Conservation (phyloP, 805 yeast genomes). For the baker's yeast (Saccharomyces cerevisiae) region DNA sequence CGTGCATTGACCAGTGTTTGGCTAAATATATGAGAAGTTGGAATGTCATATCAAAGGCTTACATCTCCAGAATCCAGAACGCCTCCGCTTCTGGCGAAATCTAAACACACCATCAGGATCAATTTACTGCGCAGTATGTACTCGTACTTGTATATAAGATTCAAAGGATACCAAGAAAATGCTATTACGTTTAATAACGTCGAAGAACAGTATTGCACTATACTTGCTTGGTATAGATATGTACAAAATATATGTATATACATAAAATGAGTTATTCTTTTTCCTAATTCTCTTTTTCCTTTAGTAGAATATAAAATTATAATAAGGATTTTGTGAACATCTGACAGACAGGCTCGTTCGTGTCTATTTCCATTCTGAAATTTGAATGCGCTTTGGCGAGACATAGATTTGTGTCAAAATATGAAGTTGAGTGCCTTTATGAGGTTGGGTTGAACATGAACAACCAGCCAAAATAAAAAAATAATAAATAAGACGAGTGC, state of each 20-base stretch:
- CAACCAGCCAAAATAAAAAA: neutral
- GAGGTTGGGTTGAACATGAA: neutral
- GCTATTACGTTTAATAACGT: neutral
- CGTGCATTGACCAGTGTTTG: conserved; percentile 69
- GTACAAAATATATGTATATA: neutral
- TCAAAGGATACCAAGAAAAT: neutral
- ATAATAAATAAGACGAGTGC: neutral
- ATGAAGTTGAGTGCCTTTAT: neutral
- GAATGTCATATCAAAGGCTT: conserved; percentile 74
- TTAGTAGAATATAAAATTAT: neutral
- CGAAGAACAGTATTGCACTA: neutral
- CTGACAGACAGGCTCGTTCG: neutral
- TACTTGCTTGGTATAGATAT: neutral
- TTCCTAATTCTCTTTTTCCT: neutral
- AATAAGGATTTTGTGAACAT: neutral
- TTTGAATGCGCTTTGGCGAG: neutral
- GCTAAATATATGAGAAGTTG: conserved; percentile 86
- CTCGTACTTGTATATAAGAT: conserved; percentile 4
- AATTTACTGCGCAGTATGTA: conserved; percentile 1
- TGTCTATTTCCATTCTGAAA: neutral
- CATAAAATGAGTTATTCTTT: neutral
- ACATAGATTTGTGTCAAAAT: neutral
- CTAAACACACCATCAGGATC: conserved; percentile 3
- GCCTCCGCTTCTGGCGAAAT: conserved; percentile 31
- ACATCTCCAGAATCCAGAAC: conserved; percentile 66